Evolutionary conservation across 768 basidiomycete species (phyloP), one percentile per base, ranked within the genome.

Genomic region (Paxillus rubicundulus): DNA sequence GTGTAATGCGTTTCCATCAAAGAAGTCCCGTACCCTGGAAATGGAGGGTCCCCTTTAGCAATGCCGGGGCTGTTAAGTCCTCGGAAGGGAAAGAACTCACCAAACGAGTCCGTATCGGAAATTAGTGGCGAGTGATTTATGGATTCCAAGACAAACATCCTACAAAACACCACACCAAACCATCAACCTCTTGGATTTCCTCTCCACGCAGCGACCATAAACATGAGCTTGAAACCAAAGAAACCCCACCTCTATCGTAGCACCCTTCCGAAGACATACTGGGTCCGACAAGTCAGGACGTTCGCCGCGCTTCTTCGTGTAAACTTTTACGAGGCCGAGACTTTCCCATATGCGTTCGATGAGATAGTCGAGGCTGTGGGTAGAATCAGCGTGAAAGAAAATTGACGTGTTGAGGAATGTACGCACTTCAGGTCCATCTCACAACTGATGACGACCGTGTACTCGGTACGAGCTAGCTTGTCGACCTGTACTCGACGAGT

Each of bases 231-330:
- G 27, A 38, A 20, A 21, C 33, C 21, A 28, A 12, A 3, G 17
- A 10, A 37, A 32, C 49, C 60, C 32, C 52, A 89, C 90, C 78
- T 98, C 95, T 46, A 98, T 88, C 4, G 92, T 94, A 3, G 96
- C 92, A 0, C 96, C 97, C 66, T 83, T 87, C 53, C 96, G 80
- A 54, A 98, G 70, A 70, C 89, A 92, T 45, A 98, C 84, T 21
- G 97, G 97, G 69, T 99, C 97, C 1, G 77, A 71, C 12, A 99
- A 71, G 68, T 98, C 97, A 3, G 97, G 95, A 58, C 89, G 89
- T 28, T 79, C 89, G n/a, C 96, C 97, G 40, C 97, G 80, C 68
- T 95, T 95, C 73, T 99, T 99, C 3, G 97, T 99, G 70, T 98
- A 99, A 41, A 99, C 84, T 64, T 94, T 95, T 49, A 88, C 87